Conservation (phyloP, 306 rosid genomes). For the Vachellia collinsii region DNA sequence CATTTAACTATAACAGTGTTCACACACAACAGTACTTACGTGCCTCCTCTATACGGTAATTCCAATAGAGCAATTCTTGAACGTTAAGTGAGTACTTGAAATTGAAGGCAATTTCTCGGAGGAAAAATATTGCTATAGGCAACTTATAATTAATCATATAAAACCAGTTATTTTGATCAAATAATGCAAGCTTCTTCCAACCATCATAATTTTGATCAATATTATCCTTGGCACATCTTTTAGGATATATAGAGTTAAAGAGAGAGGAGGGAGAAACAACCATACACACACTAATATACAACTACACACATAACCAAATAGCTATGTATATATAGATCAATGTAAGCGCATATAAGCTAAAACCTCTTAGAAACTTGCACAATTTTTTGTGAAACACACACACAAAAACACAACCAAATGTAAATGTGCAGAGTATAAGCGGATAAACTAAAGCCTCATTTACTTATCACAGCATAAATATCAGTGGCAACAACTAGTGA, state of each 20-base stretch:
- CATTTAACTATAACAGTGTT: not conserved
- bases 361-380: not conserved
- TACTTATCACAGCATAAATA: not conserved
- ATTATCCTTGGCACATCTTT: not conserved
- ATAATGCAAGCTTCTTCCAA: not conserved
- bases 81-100: not conserved
- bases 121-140: not conserved
- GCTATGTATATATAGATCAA: not conserved
- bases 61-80: not conserved
- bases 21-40: not conserved
- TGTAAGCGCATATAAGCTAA: not conserved
- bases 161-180: not conserved
- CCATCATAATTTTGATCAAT: not conserved
- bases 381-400: not conserved
- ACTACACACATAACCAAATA: not conserved
- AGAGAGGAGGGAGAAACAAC: not conserved
- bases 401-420: not conserved
- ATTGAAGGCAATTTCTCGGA: not conserved
- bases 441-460: not conserved
- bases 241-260: not conserved
- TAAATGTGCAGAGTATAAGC: no score
- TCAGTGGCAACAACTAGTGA: slow-evolving; percentile 8
- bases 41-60: not conserved
- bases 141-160: not conserved
- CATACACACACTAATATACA: not conserved